Conservation (phyloP, 2,329 filamentous ascomycete genomes). For the Alternaria gaisen region DNA sequence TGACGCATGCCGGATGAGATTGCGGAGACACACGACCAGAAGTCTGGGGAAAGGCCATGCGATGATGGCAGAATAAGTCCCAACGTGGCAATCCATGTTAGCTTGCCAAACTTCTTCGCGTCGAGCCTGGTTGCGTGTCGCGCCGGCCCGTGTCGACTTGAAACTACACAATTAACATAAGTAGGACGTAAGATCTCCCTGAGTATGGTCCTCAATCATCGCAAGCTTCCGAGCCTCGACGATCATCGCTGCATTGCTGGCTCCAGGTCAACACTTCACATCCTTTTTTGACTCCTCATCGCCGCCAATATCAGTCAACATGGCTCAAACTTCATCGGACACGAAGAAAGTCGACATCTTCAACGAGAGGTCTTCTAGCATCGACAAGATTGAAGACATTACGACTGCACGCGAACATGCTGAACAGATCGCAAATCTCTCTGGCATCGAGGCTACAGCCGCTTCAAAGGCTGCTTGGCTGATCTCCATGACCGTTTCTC, state of each 20-base stretch:
- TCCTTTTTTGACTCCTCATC: background rate
- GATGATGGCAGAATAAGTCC: background rate
- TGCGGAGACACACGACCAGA: background rate
- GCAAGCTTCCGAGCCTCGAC: background rate
- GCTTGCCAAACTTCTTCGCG: background rate
- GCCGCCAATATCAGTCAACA: background rate
- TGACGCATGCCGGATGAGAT: background rate
- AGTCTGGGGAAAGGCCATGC: constrained; percentile 1
- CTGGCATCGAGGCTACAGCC: constrained; percentile 38
- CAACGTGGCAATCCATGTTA: constrained; percentile 1
- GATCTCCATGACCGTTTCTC: constrained; percentile 39
- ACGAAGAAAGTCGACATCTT: constrained; percentile 21
- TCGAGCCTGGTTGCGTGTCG: background rate
- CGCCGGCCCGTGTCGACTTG: background rate
- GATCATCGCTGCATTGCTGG: background rate
- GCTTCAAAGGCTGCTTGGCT: constrained; percentile 42
- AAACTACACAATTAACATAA: background rate
- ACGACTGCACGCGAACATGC: constrained; percentile 24
- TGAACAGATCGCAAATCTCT: constrained; percentile 33
- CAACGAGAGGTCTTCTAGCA: constrained; percentile 20
- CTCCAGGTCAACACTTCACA: background rate
- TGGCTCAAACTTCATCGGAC: background rate
- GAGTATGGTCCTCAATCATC: background rate
- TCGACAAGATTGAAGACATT: constrained; percentile 36
- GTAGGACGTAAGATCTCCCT: constrained; percentile 1